Percentiles rank a stretch among this genome's conserved stretches.
Conservation (phyloP, 441 rosid genomes). For the Pelargonium myrrhifolium region DNA sequence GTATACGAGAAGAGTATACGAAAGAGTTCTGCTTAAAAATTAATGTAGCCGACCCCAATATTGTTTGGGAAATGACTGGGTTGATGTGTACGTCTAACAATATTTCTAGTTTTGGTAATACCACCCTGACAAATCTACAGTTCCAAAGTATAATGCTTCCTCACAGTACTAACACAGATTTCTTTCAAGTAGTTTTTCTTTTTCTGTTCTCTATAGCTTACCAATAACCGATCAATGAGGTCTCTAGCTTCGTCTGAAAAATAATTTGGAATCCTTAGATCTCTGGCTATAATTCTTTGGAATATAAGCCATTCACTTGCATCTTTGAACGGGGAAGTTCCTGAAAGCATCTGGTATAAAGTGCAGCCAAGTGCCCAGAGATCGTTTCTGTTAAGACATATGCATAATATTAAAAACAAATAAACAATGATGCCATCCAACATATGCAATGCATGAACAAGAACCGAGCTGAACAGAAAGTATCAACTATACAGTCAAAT, state of each 20-base stretch:
- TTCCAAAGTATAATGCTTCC: too few relatives aligned
- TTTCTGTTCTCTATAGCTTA: constrained; percentile 28
- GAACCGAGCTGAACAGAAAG: background rate
- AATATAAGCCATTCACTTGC: constrained; percentile 99
- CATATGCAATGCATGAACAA: background rate
- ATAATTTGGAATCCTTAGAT: constrained; percentile 78
- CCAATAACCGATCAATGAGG: constrained; percentile 76
- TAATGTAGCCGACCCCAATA: too few relatives aligned
- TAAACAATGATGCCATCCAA: background rate
- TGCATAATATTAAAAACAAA: constrained; percentile 22
- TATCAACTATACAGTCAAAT: background rate
- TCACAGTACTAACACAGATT: too few relatives aligned
- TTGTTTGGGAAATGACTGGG: too few relatives aligned
- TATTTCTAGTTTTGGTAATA: too few relatives aligned
- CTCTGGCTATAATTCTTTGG: constrained; percentile 97
- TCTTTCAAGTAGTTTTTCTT: too few relatives aligned
- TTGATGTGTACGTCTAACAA: too few relatives aligned
- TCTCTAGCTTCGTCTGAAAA: constrained; percentile 89
- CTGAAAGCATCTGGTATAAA: constrained; percentile 99
- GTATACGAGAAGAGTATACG: too few relatives aligned
- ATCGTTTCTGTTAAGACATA: constrained; percentile 76
- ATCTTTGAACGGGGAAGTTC: constrained; percentile 98
- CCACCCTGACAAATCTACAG: too few relatives aligned
- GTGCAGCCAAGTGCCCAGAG: constrained; percentile 99
- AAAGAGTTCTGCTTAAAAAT: too few relatives aligned